Conservation (phyloP, 139 green algal genomes). For the Nannochloris sp. region DNA sequence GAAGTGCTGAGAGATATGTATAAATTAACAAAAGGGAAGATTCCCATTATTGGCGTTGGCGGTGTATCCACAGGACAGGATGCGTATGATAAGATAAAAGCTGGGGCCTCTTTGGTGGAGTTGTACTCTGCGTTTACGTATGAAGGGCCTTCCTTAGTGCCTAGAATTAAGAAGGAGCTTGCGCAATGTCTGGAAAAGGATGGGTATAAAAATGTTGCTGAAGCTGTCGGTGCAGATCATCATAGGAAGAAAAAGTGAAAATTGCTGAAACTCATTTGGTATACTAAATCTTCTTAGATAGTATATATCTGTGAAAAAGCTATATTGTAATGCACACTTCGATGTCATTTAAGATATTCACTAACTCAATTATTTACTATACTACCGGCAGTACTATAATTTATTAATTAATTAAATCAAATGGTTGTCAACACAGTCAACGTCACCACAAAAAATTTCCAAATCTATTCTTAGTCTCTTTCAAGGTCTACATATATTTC, state of each 20-base stretch:
- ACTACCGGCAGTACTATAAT: too few relatives aligned
- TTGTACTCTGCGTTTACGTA: constrained; percentile 92
- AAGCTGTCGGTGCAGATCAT: constrained; percentile 77
- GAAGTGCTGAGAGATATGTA: constrained; percentile 80
- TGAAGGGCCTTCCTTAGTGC: constrained; percentile 79
- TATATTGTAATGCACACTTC: background rate
- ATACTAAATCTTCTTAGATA: too few relatives aligned
- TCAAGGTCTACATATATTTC: constrained; percentile 24
- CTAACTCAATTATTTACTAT: too few relatives aligned
- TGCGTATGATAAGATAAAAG: constrained; percentile 91
- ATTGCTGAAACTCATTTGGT: too few relatives aligned
- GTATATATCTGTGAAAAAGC: background rate
- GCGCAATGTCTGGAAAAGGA: constrained; percentile 59
- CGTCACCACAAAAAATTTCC: too few relatives aligned
- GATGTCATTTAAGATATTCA: background rate
- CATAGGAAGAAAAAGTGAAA: background rate
- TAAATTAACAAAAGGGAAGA: constrained; percentile 70
- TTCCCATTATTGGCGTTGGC: constrained; percentile 89
- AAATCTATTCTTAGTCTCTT: constrained; percentile 4
- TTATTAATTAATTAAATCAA: too few relatives aligned
- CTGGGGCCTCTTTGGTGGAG: constrained; percentile 90
- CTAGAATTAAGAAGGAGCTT: constrained; percentile 79
- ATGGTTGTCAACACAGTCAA: too few relatives aligned
- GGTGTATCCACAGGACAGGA: constrained; percentile 76
- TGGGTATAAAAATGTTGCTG: constrained; percentile 62